Conservation (phyloP, 768 basidiomycete species). For the Lepiota subincarnata region DNA sequence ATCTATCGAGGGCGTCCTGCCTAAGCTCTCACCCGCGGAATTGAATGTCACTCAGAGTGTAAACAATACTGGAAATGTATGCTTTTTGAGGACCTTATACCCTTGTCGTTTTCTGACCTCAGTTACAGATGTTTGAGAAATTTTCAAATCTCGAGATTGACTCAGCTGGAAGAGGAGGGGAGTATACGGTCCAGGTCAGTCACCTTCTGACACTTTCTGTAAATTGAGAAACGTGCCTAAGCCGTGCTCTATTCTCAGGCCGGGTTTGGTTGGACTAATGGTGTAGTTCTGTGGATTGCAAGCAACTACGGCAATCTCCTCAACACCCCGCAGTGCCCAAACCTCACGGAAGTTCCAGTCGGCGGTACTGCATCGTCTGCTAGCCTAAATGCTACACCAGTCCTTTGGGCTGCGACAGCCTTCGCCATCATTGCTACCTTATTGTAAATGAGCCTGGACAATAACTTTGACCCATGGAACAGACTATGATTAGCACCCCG, state of each 20-base stretch:
- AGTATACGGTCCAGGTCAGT: constrained; percentile 79
- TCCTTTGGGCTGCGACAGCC: background rate
- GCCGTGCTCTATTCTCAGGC: constrained; percentile 31
- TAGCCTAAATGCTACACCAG: background rate
- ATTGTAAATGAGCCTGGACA: background rate
- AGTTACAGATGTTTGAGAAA: constrained; percentile 78
- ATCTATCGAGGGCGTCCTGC: constrained; percentile 64
- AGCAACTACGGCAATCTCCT: constrained; percentile 60
- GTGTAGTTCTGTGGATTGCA: constrained; percentile 72
- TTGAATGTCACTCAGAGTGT: constrained; percentile 65
- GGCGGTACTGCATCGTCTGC: constrained; percentile 4
- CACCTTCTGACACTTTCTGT: constrained; percentile 2
- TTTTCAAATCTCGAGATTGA: constrained; percentile 78
- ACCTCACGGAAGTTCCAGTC: constrained; percentile 24
- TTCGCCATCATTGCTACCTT: background rate
- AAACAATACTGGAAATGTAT: constrained; percentile 69
- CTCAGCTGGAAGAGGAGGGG: constrained; percentile 76
- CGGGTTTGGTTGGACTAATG: constrained; percentile 90
- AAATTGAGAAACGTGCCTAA: background rate
- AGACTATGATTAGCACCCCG: too few relatives aligned
- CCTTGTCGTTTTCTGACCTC: background rate
- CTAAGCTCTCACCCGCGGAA: constrained; percentile 63
- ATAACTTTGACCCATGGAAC: too few relatives aligned
- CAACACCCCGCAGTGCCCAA: constrained; percentile 61
- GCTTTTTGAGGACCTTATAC: constrained; percentile 24